Conservation (phyloP, 352 stramenopile species). For the Phytophthora aleatoria region DNA sequence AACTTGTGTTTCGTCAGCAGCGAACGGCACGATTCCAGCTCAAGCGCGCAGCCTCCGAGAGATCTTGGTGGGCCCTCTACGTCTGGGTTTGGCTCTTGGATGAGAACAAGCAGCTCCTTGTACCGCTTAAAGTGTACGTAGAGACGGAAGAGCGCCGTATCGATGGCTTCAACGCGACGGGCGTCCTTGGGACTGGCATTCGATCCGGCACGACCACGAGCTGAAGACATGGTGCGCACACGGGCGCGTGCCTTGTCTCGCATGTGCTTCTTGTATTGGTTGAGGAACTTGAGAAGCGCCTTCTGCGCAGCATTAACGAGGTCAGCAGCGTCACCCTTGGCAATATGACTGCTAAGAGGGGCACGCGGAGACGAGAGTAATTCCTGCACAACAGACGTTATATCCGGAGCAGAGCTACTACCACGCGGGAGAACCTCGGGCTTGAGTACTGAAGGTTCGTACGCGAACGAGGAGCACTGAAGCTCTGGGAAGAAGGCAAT, state of each 20-base stretch:
- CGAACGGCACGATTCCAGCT: conserved; percentile 69
- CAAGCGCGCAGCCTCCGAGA: conserved; percentile 56
- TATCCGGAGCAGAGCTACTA: conserved; percentile 73
- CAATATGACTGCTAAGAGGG: conserved; percentile 63
- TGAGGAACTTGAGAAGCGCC: conserved; percentile 80
- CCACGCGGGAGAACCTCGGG: conserved; percentile 83
- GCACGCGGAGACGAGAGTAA: conserved; percentile 54
- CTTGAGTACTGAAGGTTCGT: conserved; percentile 83
- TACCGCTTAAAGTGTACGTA: conserved; percentile 83
- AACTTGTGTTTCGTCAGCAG: conserved; percentile 75
- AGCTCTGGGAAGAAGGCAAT: conserved; percentile 88
- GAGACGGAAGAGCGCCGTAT: conserved; percentile 83
- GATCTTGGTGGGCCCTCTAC: conserved; percentile 44
- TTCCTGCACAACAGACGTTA: conserved; percentile 78
- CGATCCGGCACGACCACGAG: conserved; percentile 44
- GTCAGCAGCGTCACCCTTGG: conserved; percentile 55
- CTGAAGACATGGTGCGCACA: conserved; percentile 38
- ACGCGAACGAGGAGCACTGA: conserved; percentile 82
- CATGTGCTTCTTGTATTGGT: conserved; percentile 83
- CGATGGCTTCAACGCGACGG: conserved; percentile 79
- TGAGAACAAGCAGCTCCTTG: conserved; percentile 77
- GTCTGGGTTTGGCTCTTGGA: conserved; percentile 68
- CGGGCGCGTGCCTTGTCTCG: conserved; percentile 67
- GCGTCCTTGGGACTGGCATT: conserved; percentile 62
- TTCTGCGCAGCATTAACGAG: conserved; percentile 69